A percentile compares a stretch with the other conserved stretches of the same genome.
phyloP scores from a whole-genome alignment of 2,329 filamentous ascomycete genomes.

The Aotearoamyces nothofagi region DNA sequence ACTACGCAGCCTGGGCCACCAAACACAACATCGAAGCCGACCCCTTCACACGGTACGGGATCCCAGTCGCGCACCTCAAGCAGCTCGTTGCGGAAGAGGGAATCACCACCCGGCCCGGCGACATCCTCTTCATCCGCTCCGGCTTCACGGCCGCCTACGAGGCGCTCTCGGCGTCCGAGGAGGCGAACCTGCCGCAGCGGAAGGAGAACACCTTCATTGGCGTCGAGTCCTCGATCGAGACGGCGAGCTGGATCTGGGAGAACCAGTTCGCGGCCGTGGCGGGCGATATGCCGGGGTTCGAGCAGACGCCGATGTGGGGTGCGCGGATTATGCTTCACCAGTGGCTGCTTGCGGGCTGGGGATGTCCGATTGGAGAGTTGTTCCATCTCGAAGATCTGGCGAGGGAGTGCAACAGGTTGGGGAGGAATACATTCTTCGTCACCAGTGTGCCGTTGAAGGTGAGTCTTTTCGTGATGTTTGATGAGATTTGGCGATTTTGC shows the following conservation, averaged over 20 bases:
- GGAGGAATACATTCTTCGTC: conserved; percentile 10
- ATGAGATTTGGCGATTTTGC: too few relatives aligned
- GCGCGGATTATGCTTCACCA: conserved; percentile 17
- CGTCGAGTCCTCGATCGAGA: conserved; percentile 19
- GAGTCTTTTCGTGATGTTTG: too few relatives aligned
- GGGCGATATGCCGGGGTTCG: conserved; percentile 26
- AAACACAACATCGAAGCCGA: conserved; percentile 38
- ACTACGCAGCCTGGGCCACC: conserved; percentile 41
- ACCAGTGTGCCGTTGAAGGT: too few relatives aligned
- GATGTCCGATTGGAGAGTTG: conserved; percentile 32
- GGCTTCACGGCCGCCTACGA: conserved; percentile 21
- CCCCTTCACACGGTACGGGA: conserved; percentile 30
- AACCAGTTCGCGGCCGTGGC: conserved; percentile 28
- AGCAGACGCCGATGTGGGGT: conserved; percentile 22
- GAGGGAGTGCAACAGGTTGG: conserved; percentile 4
- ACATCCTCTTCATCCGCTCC: conserved; percentile 25
- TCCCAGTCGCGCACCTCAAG: conserved; percentile 17
- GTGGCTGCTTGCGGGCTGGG: conserved; percentile 32
- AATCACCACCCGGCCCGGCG: conserved; percentile 21
- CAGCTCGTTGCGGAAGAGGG: conserved; percentile 21
- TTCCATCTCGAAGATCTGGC: conserved; percentile 27
- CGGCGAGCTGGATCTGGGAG: conserved; percentile 30
- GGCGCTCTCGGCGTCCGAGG: conserved; percentile 15
- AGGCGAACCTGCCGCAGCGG: conserved; percentile 13
- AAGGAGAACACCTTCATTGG: conserved; percentile 20